A percentile compares a stretch with the other conserved stretches of the same genome.
Conservation (phyloP, 2,329 filamentous ascomycete genomes). For the Penicillium sp. region DNA sequence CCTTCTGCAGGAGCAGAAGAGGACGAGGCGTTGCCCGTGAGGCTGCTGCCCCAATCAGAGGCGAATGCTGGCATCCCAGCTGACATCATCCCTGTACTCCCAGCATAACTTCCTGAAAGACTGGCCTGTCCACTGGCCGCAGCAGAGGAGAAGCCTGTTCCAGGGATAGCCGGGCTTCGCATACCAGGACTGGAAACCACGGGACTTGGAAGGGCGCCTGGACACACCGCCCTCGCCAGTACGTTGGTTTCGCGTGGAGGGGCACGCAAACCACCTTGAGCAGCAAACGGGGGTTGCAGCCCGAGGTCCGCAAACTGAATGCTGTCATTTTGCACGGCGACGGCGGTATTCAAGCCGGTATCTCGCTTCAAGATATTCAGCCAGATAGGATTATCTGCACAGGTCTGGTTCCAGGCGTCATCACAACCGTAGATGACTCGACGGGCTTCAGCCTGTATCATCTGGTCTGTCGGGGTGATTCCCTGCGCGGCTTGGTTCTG, state of each 20-base stretch:
- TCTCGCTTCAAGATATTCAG: conserved; percentile 46
- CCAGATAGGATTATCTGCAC: conserved; percentile 49
- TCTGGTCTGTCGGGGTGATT: conserved; percentile 36
- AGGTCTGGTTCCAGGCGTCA: conserved; percentile 45
- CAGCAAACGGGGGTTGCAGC: conserved; percentile 45
- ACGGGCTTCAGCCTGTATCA: conserved; percentile 38
- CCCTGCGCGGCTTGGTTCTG: conserved; percentile 34
- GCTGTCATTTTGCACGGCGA: conserved; percentile 31
- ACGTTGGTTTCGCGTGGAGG: conserved; percentile 37
- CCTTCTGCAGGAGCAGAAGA: conserved; percentile 32
- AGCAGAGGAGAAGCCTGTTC: conserved; percentile 34
- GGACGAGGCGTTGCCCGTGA: conserved; percentile 31
- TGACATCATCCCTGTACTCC: conserved; percentile 32
- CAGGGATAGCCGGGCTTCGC: conserved; percentile 31
- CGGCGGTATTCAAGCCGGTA: conserved; percentile 35
- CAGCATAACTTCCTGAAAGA: conserved; percentile 35
- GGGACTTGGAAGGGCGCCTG: conserved; percentile 25
- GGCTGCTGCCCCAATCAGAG: conserved; percentile 34
- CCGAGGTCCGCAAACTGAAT: conserved; percentile 39
- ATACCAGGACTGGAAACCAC: conserved; percentile 31
- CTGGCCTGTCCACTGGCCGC: conserved; percentile 38
- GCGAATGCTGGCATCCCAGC: conserved; percentile 29
- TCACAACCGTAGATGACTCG: conserved; percentile 34
- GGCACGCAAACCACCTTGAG: conserved; percentile 35
- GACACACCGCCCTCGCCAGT: conserved; percentile 23